Evolutionary conservation across 768 basidiomycete species (phyloP).

Genomic region (Baorangia bicolor): DNA sequence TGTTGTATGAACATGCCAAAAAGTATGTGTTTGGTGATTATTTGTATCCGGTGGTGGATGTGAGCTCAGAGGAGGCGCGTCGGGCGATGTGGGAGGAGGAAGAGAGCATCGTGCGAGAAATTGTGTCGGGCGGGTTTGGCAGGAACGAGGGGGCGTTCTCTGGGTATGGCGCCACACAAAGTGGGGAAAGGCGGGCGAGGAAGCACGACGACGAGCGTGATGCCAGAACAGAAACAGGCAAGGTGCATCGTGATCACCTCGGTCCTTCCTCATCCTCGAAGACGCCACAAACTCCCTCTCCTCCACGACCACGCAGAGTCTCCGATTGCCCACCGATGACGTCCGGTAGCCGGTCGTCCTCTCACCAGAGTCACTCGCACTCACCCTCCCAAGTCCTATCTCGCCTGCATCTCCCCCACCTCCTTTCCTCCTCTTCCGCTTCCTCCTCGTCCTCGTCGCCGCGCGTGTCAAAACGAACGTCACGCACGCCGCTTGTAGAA

Average conservation of each 20-base stretch:
- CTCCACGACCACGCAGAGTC: constrained; percentile 1
- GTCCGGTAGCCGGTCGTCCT: constrained; percentile 7
- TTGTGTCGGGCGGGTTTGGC: constrained; percentile 10
- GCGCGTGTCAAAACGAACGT: constrained; percentile 2
- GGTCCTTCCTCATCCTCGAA: background rate
- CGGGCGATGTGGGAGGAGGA: constrained; percentile 31
- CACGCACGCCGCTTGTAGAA: constrained; percentile 20
- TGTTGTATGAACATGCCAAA: constrained; percentile 71
- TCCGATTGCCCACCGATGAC: constrained; percentile 11
- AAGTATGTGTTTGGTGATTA: constrained; percentile 88
- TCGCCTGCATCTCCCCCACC: constrained; percentile 11
- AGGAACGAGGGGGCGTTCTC: background rate
- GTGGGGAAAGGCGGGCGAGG: constrained; percentile 2
- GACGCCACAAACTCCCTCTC: constrained; percentile 5
- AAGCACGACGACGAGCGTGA: constrained; percentile 5
- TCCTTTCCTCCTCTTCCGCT: background rate
- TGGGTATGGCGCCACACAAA: constrained; percentile 31
- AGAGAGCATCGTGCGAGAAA: constrained; percentile 29
- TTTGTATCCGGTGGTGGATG: constrained; percentile 86
- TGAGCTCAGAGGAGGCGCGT: constrained; percentile 55
- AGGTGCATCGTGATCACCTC: background rate
- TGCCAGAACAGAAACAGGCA: constrained; percentile 18
- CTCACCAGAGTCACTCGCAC: constrained; percentile 1
- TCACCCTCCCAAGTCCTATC: constrained; percentile 2
- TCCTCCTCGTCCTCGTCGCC: background rate